A percentile compares a stretch with the other conserved stretches of the same genome.
phyloP scores from a whole-genome alignment of 73 alveolate species.

The Paraurostyla sp. region DNA sequence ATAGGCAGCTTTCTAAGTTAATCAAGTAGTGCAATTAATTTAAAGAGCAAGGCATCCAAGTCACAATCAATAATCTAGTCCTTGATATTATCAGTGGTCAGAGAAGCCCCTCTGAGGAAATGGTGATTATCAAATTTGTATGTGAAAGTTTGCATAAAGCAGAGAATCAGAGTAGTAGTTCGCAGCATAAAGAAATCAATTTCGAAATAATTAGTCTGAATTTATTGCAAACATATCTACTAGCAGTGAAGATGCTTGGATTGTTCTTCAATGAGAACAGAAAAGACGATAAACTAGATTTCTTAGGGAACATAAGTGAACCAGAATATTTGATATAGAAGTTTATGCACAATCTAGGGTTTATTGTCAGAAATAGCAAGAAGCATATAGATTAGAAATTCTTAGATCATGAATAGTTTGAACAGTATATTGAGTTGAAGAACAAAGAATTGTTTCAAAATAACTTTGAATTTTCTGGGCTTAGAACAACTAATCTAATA shows the following conservation, averaged over 20 bases:
- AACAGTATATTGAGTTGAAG: background rate
- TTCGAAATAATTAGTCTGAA: background rate
- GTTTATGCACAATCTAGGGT: background rate
- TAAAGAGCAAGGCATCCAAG: background rate
- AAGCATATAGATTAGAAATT: background rate
- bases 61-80: background rate
- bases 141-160: background rate
- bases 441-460: background rate
- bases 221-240: background rate
- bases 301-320: background rate
- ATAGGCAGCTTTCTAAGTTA: background rate
- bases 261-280: background rate
- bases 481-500: background rate
- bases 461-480: background rate
- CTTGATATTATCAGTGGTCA: background rate
- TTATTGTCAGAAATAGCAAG: background rate
- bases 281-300: constrained; percentile 3
- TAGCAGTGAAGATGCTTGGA: background rate
- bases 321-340: background rate
- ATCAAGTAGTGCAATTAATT: background rate
- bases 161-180: background rate
- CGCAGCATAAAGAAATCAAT: background rate
- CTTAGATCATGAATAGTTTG: background rate
- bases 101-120: background rate
- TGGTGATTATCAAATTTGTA: background rate